Evolutionary conservation across 345 rosid species (phyloP), one percentile per base, ranked within the genome.

Genomic region (Salix exigua): DNA sequence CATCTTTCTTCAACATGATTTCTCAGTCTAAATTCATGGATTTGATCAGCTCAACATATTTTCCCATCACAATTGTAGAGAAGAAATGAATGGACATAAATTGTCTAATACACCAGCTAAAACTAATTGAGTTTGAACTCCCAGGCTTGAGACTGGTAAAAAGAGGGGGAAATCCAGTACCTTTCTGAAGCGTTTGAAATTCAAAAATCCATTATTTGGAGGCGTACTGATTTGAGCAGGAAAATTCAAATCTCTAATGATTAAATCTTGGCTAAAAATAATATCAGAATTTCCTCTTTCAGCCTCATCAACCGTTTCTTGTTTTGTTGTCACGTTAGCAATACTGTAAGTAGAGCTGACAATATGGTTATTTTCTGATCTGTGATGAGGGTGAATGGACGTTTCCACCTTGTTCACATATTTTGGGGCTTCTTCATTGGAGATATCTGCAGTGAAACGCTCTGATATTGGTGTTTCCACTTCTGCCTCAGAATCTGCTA

Each of bases 111-210:
- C 16, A 44, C 50, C 16, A 44, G 50, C 50, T 44, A 44, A 10
- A 44, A 44, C 18, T 44, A 44, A 13, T 13, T 44, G 50, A 44
- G 50, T 44, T 5, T 44, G 50, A 44, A 44, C 18, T 40, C 13
- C 44, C 44, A 40, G 17, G 50, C 50, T 11, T 44, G 50, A 13
- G 50, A 44, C 50, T 44, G 50, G 14, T 44, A 44, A 11, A 44
- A 44, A 13, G 13, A 1, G 50, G 48, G 50, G 13, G 4, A 64
- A 75, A 75, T 17, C 26, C 74, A 65, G 72, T 84, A 91, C 99
- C 96, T 95, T 95, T 86, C 86, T 94, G 88, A 91, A 93, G 79
- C 85, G 83, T 86, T 93, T 95, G 86, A 91, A 95, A 82, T 95
- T 87, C 63, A 78, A 18, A 73, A 85, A 83, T 82, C 82, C 87